phyloP scores from a whole-genome alignment of 2,329 filamentous ascomycete species.

The Tolypocladium sp. region DNA sequence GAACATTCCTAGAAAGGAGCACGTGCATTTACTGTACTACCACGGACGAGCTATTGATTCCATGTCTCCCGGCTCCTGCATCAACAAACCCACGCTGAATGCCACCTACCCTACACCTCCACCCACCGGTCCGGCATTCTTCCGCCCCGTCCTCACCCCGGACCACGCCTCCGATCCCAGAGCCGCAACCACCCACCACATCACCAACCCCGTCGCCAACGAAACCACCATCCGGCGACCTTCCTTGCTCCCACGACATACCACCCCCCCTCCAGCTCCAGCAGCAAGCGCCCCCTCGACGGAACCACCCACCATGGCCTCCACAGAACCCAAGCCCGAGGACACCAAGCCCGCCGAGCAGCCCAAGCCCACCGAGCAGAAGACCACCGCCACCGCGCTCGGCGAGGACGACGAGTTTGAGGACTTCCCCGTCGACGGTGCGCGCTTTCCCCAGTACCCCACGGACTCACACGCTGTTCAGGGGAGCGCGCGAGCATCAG shows the following conservation, averaged over 20 bases:
- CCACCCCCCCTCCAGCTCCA: background rate
- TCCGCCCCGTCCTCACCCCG: background rate
- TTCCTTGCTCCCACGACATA: too few relatives aligned
- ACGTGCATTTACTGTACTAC: too few relatives aligned
- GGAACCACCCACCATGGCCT: slow-evolving; percentile 4
- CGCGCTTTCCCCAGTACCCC: slow-evolving; percentile 9
- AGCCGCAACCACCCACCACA: background rate
- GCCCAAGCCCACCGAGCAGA: slow-evolving; percentile 15
- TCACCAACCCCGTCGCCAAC: background rate
- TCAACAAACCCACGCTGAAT: too few relatives aligned
- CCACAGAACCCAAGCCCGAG: slow-evolving; percentile 5
- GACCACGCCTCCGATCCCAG: background rate
- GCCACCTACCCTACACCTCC: background rate
- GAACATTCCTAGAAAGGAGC: too few relatives aligned
- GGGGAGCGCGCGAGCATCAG: background rate
- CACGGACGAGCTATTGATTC: too few relatives aligned
- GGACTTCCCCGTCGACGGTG: slow-evolving; percentile 95
- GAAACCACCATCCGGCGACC: too few relatives aligned
- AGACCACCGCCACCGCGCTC: slow-evolving; percentile 48
- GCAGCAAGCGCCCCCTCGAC: background rate
- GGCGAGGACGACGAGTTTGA: slow-evolving; percentile 99
- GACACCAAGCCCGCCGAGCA: slow-evolving; percentile 18
- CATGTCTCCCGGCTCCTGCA: too few relatives aligned
- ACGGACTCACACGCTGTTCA: too few relatives aligned
- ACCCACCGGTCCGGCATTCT: background rate